Percentiles rank a stretch among this genome's conserved stretches.
Evolutionary conservation across 345 rosid genomes (phyloP).

Genomic region (Pistacia integerrima): DNA sequence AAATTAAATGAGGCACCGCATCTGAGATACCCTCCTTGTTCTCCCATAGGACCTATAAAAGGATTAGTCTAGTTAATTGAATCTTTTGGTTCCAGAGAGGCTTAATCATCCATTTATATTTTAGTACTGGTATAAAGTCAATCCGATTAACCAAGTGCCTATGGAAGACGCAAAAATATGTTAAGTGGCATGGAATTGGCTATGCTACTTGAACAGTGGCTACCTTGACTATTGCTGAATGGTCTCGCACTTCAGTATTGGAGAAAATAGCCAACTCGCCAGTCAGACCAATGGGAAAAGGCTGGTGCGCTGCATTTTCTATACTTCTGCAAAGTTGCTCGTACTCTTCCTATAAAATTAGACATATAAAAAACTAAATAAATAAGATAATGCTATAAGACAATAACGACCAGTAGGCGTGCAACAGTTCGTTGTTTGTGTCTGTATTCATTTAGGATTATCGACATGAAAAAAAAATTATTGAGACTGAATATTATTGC

Average conservation of each 20-base stretch:
- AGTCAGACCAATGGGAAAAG: constrained; percentile 14
- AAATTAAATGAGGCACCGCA: constrained; percentile 58
- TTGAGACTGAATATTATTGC: no score
- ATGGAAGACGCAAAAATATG: no score
- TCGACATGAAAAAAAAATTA: no score
- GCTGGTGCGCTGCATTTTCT: constrained; percentile 32
- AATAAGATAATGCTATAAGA: no score
- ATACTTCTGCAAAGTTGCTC: constrained; percentile 45
- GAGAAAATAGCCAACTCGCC: constrained; percentile 47
- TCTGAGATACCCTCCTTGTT: constrained; percentile 32
- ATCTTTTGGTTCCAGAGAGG: neutral
- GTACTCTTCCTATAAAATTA: constrained; percentile 47
- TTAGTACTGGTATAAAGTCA: no score
- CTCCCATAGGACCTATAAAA: constrained; percentile 56
- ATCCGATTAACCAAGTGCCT: no score
- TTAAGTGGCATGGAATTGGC: no score
- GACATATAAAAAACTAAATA: neutral
- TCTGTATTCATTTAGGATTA: no score
- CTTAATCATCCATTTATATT: no score
- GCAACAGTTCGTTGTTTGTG: no score
- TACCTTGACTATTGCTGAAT: constrained; percentile 65
- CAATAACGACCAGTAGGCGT: no score
- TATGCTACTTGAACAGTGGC: neutral
- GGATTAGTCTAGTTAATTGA: neutral
- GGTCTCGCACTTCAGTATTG: constrained; percentile 40